Evolutionary conservation across 164 flowering plant species (phyloP), one percentile per base, ranked within the genome.

Genomic region (Berberis vulgaris): DNA sequence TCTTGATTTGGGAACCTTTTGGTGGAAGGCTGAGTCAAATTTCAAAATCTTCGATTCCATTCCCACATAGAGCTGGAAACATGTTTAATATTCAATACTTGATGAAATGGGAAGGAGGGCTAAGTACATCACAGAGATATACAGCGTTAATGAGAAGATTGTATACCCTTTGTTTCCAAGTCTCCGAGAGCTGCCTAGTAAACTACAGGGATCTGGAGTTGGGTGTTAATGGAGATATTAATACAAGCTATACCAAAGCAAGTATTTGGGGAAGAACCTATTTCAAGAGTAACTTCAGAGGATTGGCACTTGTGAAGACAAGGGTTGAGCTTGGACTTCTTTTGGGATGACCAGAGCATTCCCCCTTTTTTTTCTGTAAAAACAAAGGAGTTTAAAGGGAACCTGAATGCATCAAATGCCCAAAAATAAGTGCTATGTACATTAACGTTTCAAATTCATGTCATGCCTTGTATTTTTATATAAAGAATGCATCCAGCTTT

Each of bases 161-260:
- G 3, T 70, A 70, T 45, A 10, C 73, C 68, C 7, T 70, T 65
- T 60, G 69, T 70, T 56, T 70, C 69, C 1, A 65, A 42, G 38
- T 41, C 49, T 42, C 65, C 69, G 26, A 65, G 69, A 49, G 65
- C 69, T 13, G 64, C 64, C 26, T 61, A 61, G 41, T 61, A n/a
- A 59, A 59, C 61, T 41, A 41, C 2, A 59, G 61, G n/a, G 61
- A 59, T 59, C 61, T 59, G 6, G 61, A 59, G 4, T 59, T 59
- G 61, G 61, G 61, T 43, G n/a, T 41, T 7, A 59, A 59, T 41
- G 43, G 11, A 2, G 43, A 43, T 43, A 6, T 13, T 4, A 41
- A 41, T 26, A 26, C 26, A 26, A 26, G 26, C 26, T 26, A 26
- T 26, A 26, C 26, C 26, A 26, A 26, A 26, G 61, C 61, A 3